phyloP scores from a whole-genome alignment of 176 grass and related monocot genomes.

The Triticum aestivum region DNA sequence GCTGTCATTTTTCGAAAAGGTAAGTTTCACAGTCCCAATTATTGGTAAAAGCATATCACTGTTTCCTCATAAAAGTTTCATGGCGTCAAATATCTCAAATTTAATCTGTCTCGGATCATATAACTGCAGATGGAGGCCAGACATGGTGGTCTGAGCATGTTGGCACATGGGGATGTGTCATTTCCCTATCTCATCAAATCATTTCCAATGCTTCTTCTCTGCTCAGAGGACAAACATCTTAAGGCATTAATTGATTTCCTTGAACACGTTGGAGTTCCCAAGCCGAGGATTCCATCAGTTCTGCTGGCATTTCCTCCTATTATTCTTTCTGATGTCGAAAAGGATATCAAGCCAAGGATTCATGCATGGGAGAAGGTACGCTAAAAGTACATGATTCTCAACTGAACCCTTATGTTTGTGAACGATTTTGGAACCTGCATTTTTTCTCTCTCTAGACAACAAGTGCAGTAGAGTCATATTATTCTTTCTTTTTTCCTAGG shows the following conservation, averaged over 20 bases:
- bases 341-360: slow-evolving; percentile 68
- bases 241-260: slow-evolving; percentile 56
- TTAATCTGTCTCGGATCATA: not conserved
- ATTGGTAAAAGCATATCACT: not conserved
- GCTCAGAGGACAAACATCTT: slow-evolving; percentile 66
- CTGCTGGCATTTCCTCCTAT: slow-evolving; percentile 73
- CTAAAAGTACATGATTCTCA: not conserved
- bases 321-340: slow-evolving; percentile 64
- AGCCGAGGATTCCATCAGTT: slow-evolving; percentile 45
- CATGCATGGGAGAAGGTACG: slow-evolving; percentile 71
- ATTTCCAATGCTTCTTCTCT: slow-evolving; percentile 81
- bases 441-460: slow-evolving; percentile 1
- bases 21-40: slow-evolving; percentile 21
- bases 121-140: slow-evolving; percentile 85
- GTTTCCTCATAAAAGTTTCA: not conserved
- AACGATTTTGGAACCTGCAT: not conserved
- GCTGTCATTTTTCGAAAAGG: slow-evolving; percentile 90
- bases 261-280: slow-evolving; percentile 37
- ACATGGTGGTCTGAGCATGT: slow-evolving; percentile 67
- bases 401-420: not conserved
- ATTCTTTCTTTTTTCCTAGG: slow-evolving; percentile 60
- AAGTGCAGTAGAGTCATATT: slow-evolving; percentile 1
- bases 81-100: not conserved
- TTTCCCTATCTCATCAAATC: slow-evolving; percentile 86
- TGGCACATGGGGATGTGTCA: slow-evolving; percentile 53